phyloP scores from a whole-genome alignment of 768 basidiomycete genomes.

The Calocera cornea region DNA sequence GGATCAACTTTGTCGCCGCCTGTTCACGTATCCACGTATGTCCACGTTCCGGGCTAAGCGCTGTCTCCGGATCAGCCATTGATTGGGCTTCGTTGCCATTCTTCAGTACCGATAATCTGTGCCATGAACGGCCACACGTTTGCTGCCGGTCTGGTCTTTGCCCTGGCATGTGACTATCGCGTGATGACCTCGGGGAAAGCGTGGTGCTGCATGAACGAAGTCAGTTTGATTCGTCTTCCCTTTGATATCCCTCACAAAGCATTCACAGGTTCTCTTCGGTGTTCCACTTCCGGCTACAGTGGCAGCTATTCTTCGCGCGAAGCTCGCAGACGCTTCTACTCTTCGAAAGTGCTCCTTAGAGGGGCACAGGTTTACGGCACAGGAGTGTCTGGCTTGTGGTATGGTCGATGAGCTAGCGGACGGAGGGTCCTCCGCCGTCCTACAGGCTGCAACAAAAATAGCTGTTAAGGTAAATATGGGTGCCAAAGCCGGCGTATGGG shows the following conservation, averaged over 20 bases:
- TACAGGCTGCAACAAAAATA: constrained; percentile 50
- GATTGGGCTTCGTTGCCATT: neutral
- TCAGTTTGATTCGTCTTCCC: constrained; percentile 17
- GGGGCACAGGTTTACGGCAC: constrained; percentile 62
- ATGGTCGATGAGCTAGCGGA: constrained; percentile 60
- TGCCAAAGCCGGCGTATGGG: constrained; percentile 53
- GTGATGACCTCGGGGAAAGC: constrained; percentile 70
- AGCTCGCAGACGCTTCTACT: constrained; percentile 43
- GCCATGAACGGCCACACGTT: constrained; percentile 78
- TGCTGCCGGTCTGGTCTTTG: constrained; percentile 68
- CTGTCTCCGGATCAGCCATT: too few relatives aligned
- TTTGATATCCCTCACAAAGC: too few relatives aligned
- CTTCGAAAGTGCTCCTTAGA: constrained; percentile 66
- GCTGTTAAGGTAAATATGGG: constrained; percentile 40
- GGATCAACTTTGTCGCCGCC: neutral
- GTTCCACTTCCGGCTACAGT: constrained; percentile 67
- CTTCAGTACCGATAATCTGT: constrained; percentile 58
- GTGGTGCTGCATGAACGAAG: constrained; percentile 92
- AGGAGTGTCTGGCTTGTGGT: constrained; percentile 53
- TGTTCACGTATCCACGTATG: constrained; percentile 51
- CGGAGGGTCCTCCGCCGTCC: constrained; percentile 39
- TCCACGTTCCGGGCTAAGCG: neutral
- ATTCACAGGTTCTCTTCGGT: constrained; percentile 55
- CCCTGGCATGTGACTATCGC: constrained; percentile 75
- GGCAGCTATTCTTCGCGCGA: constrained; percentile 46